These are phyloP conservation scores for Lepidium didymum DNA, from an alignment of 345 rosid genomes.

Conservation along the genomic window DNA sequence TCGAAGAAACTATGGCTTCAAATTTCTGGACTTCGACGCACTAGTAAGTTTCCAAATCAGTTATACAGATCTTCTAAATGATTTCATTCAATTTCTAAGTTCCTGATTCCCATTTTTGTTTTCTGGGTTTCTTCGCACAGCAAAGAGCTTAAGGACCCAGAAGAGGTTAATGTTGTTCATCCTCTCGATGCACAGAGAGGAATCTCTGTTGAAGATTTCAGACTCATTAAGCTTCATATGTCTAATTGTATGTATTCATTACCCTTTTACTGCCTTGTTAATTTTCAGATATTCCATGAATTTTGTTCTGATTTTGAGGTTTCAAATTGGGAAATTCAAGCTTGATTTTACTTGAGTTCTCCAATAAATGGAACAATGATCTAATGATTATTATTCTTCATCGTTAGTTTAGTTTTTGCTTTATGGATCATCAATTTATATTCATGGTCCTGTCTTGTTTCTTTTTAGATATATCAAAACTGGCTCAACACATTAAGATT, in stretches of 20 bases:
- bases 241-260: conserved; percentile 46
- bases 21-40: conserved; percentile 97
- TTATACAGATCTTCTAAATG: neutral
- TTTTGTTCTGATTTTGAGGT: neutral
- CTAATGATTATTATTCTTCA: neutral
- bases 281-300: neutral
- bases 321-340: neutral
- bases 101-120: neutral
- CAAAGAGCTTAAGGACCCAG: conserved; percentile 83
- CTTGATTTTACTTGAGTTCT: neutral
- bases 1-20: conserved; percentile 54
- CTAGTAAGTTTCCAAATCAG: conserved; percentile 33
- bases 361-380: neutral
- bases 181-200: conserved; percentile 75
- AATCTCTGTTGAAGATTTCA: conserved; percentile 76
- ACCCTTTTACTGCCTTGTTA: neutral
- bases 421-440: conserved; percentile 8
- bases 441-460: neutral
- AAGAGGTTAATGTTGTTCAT: conserved; percentile 67
- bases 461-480: conserved; percentile 58
- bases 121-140: conserved; percentile 34
- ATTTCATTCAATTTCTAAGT: neutral
- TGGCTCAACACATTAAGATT: conserved; percentile 83
- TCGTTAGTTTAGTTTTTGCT: neutral
- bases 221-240: conserved; percentile 83